Conservation (phyloP, 805 yeast genomes). For the Candida broadrunensis region DNA sequence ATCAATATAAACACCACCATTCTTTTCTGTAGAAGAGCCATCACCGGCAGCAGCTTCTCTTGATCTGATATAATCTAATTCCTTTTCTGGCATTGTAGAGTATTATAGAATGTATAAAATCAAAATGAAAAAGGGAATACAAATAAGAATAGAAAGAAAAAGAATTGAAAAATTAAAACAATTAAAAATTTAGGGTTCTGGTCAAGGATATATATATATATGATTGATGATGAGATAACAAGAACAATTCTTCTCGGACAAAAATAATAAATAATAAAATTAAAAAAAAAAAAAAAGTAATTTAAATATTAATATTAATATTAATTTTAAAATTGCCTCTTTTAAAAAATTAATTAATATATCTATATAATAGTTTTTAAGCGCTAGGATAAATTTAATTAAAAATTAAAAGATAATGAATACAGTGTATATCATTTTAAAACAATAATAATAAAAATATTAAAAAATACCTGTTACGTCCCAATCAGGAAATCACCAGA, state of each 20-base stretch:
- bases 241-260: not conserved
- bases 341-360: not conserved
- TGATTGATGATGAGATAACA: not conserved
- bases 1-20: slow-evolving; percentile 10
- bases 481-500: not conserved
- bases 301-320: not conserved
- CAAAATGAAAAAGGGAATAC: not conserved
- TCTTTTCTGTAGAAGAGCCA: slow-evolving; percentile 33
- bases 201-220: not conserved
- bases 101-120: too few species aligned
- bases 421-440: not conserved
- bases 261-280: not conserved
- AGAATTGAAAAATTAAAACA: not conserved
- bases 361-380: not conserved
- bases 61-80: slow-evolving; percentile 38
- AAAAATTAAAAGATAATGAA: not conserved
- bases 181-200: not conserved
- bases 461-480: not conserved
- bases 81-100: slow-evolving; percentile 36
- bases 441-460: not conserved
- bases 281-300: not conserved
- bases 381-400: not conserved
- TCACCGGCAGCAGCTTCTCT: slow-evolving; percentile 21
- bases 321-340: not conserved
- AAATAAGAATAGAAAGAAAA: not conserved